Evolutionary conservation across 2,329 filamentous ascomycete species (phyloP).

Genomic region (Neoarthrinium moseri): DNA sequence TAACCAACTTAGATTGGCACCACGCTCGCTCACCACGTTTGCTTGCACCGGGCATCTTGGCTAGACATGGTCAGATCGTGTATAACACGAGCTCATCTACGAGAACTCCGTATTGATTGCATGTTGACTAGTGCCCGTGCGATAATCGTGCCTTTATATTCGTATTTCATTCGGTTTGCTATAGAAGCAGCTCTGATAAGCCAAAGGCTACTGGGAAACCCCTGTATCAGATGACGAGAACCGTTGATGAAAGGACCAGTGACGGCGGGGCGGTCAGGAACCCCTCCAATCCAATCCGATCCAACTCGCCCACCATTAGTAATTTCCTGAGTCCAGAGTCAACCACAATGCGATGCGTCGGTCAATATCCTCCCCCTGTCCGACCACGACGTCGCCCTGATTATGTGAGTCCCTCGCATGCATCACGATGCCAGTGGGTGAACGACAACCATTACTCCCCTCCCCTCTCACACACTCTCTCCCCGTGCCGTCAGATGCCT

Average conservation of each 20-base stretch:
- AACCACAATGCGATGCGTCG: too few relatives aligned
- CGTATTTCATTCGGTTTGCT: slow-evolving; percentile 1
- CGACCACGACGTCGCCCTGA: neutral
- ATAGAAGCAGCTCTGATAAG: slow-evolving; percentile 2
- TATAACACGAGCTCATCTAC: too few relatives aligned
- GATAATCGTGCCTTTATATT: too few relatives aligned
- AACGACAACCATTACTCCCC: neutral
- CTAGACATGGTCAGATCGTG: too few relatives aligned
- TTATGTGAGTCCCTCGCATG: neutral
- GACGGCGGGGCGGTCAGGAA: neutral
- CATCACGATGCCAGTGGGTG: neutral
- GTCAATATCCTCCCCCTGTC: too few relatives aligned
- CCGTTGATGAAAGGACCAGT: neutral
- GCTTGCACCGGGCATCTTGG: neutral
- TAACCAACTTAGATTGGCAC: too few relatives aligned
- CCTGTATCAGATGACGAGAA: neutral
- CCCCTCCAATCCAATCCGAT: neutral
- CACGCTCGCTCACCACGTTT: neutral
- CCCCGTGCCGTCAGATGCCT: too few relatives aligned
- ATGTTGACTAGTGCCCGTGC: too few relatives aligned
- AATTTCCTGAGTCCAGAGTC: too few relatives aligned
- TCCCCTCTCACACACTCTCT: too few relatives aligned
- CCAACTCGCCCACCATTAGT: neutral
- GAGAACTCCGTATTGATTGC: too few relatives aligned
- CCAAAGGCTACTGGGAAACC: slow-evolving; percentile 1